A percentile compares a stretch with the other conserved stretches of the same genome.
Conservation (phyloP, 2,329 filamentous ascomycete genomes). For the Aspergillus melleus region DNA sequence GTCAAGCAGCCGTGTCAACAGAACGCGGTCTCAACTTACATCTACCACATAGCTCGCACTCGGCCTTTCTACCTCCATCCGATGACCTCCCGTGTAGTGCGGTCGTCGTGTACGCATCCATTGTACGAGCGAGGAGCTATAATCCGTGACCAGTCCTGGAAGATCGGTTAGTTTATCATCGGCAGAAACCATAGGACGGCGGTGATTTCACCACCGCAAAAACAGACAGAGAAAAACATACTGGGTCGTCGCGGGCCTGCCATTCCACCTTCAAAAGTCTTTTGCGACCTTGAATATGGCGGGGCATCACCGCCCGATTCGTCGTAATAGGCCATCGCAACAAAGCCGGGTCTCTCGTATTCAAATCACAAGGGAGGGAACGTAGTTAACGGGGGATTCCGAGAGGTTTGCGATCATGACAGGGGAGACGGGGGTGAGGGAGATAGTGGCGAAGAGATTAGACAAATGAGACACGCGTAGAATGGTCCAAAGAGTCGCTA, state of each 20-base stretch:
- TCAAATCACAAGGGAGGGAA: slow-evolving; percentile 7
- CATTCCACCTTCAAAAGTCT: slow-evolving; percentile 35
- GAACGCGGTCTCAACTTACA: slow-evolving; percentile 52
- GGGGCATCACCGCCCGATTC: slow-evolving; percentile 38
- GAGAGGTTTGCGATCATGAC: slow-evolving; percentile 21
- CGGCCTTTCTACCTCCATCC: slow-evolving; percentile 77
- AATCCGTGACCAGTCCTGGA: slow-evolving; percentile 85
- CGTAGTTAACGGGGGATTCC: slow-evolving; percentile 14
- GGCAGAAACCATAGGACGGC: neutral
- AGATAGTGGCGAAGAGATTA: neutral
- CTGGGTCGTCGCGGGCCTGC: slow-evolving; percentile 43
- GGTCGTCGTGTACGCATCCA: slow-evolving; percentile 85
- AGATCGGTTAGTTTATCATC: too few species aligned
- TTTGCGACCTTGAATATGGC: slow-evolving; percentile 30
- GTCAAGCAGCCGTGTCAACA: neutral
- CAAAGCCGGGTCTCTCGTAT: slow-evolving; percentile 9
- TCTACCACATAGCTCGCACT: slow-evolving; percentile 88
- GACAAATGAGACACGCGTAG: slow-evolving; percentile 1
- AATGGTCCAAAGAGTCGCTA: neutral
- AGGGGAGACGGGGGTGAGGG: slow-evolving; percentile 2
- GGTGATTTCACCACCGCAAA: neutral
- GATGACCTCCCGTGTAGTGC: slow-evolving; percentile 69
- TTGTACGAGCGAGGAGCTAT: slow-evolving; percentile 83
- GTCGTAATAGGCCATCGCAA: slow-evolving; percentile 41
- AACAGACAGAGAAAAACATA: slow-evolving; percentile 23